A percentile compares a stretch with the other conserved stretches of the same genome.
phyloP scores from a whole-genome alignment of 2,329 filamentous ascomycete species.

The Fusarium longipes region DNA sequence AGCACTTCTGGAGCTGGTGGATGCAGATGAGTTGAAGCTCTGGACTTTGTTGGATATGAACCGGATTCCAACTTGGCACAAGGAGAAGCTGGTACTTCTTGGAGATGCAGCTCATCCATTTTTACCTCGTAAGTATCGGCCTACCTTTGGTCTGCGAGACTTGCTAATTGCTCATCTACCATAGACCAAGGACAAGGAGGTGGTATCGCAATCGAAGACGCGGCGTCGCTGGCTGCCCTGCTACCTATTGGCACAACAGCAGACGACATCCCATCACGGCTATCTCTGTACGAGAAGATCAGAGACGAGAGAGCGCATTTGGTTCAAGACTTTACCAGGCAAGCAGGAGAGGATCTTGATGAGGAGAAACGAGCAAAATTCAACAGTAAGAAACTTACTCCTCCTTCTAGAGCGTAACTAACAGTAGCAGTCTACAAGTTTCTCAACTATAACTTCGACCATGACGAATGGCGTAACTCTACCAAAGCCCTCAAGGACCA shows the following conservation, averaged over 20 bases:
- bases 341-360: slow-evolving; percentile 60
- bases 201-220: slow-evolving; percentile 76
- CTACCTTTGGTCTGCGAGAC: rapidly evolving
- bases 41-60: slow-evolving; percentile 74
- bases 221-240: slow-evolving; percentile 66
- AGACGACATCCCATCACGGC: slow-evolving; percentile 63
- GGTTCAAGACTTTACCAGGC: slow-evolving; percentile 68
- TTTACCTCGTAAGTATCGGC: slow-evolving; percentile 56
- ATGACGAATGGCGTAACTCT: slow-evolving; percentile 41
- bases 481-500: slow-evolving; percentile 22
- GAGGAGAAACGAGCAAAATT: slow-evolving; percentile 48
- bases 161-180: not conserved
- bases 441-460: slow-evolving; percentile 30
- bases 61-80: slow-evolving; percentile 64
- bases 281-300: slow-evolving; percentile 69
- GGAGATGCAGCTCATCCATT: slow-evolving; percentile 78
- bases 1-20: slow-evolving; percentile 56
- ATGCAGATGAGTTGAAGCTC: slow-evolving; percentile 60
- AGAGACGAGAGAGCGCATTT: slow-evolving; percentile 66
- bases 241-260: slow-evolving; percentile 59
- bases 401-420: not conserved
- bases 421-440: slow-evolving; percentile 20
- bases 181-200: slow-evolving; percentile 49
- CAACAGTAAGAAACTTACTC: slow-evolving; percentile 53
- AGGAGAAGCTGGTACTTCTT: slow-evolving; percentile 65